These are phyloP conservation scores for Silene noctiflora DNA, from an alignment of 179 eudicot species.

Conservation along the genomic window DNA sequence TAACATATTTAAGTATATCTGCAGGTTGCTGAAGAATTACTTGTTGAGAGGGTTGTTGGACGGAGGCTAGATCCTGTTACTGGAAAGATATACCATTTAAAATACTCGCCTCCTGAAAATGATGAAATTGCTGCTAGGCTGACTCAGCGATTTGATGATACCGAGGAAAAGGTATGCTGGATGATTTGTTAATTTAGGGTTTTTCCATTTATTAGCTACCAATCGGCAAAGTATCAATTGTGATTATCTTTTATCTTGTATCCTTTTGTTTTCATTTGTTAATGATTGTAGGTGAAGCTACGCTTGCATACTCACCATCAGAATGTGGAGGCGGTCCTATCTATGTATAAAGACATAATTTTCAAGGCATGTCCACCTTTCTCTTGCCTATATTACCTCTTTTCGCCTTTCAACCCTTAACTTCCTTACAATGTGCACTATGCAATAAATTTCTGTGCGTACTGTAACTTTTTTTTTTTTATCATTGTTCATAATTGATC, in stretches of 20 bases:
- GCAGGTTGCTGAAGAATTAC: conserved; percentile 81
- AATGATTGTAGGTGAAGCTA: conserved; percentile 68
- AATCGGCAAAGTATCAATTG: background rate
- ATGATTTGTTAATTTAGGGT: background rate
- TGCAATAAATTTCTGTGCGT: background rate
- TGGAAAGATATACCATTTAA: conserved; percentile 89
- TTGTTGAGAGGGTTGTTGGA: conserved; percentile 97
- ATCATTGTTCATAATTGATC: too few relatives aligned
- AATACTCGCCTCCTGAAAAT: conserved; percentile 90
- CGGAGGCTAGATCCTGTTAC: conserved; percentile 94
- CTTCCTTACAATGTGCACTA: background rate
- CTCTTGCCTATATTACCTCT: background rate
- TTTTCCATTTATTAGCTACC: background rate
- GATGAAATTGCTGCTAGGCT: conserved; percentile 93
- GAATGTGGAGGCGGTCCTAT: conserved; percentile 86
- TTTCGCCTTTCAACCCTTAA: background rate
- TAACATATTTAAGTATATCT: conserved; percentile 7
- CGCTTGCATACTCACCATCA: conserved; percentile 86
- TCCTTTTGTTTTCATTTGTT: conserved; percentile 9
- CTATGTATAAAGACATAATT: conserved; percentile 66
- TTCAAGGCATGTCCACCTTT: conserved; percentile 49
- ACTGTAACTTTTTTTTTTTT: too few relatives aligned
- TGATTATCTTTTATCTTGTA: conserved; percentile 1
- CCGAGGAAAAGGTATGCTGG: conserved; percentile 74
- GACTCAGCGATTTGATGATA: conserved; percentile 97